These are phyloP conservation scores for Rehmannia glutinosa DNA, from an alignment of 257 asterid species.

Conservation along the genomic window DNA sequence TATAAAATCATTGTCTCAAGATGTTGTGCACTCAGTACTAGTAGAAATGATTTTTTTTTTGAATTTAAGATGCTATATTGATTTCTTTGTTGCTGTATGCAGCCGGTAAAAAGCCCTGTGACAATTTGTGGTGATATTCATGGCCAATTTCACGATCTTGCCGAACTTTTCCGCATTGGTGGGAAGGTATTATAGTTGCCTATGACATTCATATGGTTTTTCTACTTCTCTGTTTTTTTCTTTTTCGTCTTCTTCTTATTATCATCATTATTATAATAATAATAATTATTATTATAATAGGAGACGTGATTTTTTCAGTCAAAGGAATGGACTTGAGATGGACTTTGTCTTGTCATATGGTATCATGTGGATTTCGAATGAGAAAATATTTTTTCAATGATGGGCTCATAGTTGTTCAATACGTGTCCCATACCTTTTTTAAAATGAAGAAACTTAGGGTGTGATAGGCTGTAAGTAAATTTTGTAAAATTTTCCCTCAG, in stretches of 20 bases:
- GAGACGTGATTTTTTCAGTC: slow-evolving; percentile 9
- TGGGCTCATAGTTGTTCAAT: not conserved
- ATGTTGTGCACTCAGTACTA: not conserved
- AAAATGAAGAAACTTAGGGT: not conserved
- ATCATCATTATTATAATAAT: no score
- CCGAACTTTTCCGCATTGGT: slow-evolving; percentile 64
- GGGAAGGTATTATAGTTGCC: slow-evolving; percentile 46
- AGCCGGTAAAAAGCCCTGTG: slow-evolving; percentile 69
- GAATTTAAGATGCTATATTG: slow-evolving; percentile 6
- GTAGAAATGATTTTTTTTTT: not conserved
- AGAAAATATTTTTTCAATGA: not conserved
- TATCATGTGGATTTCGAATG: slow-evolving; percentile 13
- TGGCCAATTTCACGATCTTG: slow-evolving; percentile 72
- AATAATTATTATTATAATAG: slow-evolving; percentile 10
- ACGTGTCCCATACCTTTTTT: not conserved
- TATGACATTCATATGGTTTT: slow-evolving; percentile 6
- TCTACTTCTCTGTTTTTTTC: not conserved
- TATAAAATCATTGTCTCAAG: not conserved
- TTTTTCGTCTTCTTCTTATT: no score
- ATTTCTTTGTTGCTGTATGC: slow-evolving; percentile 29
- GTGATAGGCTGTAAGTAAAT: no score
- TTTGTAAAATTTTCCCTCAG: no score
- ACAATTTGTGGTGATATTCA: slow-evolving; percentile 76
- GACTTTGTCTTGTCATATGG: slow-evolving; percentile 14
- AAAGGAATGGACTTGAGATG: slow-evolving; percentile 13